Conservation (phyloP, 1,139 yeast genomes). For the Schizosaccharomyces versatilis region DNA sequence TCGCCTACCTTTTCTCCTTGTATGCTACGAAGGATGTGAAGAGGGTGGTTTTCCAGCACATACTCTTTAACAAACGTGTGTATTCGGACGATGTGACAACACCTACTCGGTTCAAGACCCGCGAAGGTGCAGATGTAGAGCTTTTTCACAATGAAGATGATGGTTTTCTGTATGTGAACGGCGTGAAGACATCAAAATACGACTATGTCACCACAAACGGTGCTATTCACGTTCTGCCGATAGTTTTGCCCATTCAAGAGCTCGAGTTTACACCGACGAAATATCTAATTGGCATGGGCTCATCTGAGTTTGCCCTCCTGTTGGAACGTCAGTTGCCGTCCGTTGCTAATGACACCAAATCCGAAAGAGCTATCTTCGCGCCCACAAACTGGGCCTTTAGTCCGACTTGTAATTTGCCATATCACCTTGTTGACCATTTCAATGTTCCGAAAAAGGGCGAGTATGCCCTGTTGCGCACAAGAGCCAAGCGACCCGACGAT, state of each 20-base stretch:
- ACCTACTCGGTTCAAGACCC: not conserved
- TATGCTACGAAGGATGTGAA: not conserved
- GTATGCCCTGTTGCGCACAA: not conserved
- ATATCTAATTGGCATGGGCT: not conserved
- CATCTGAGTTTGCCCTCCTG: not conserved
- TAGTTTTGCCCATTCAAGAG: not conserved
- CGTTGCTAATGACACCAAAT: not conserved
- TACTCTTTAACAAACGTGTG: not conserved
- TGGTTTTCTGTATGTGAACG: not conserved
- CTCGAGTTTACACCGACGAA: not conserved
- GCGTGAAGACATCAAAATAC: not conserved
- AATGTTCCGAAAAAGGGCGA: not conserved
- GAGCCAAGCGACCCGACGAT: not conserved
- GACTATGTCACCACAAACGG: not conserved
- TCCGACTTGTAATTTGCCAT: not conserved
- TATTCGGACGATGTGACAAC: not conserved
- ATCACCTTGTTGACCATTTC: not conserved
- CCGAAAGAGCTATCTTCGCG: not conserved
- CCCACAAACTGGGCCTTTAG: not conserved
- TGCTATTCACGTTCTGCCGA: not conserved
- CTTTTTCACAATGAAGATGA: not conserved
- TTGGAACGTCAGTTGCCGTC: not conserved
- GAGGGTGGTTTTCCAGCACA: not conserved
- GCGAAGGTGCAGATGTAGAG: not conserved
- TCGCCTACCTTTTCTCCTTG: not conserved